phyloP scores from a whole-genome alignment of 768 basidiomycete genomes.

The Chlorophyllum brunneum region DNA sequence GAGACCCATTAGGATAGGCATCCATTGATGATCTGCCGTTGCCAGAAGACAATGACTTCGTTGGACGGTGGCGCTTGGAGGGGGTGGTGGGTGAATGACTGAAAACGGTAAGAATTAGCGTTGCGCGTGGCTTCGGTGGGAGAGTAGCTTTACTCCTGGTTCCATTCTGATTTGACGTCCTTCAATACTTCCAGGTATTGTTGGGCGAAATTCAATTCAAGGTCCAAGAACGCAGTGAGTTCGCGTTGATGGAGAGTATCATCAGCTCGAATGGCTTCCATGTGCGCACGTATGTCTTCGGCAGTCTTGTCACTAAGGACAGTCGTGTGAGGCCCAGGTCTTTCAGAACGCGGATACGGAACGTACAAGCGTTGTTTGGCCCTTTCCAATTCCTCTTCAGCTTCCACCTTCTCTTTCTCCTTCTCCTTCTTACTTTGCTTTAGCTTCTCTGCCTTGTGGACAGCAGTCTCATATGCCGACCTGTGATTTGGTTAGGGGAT shows the following conservation, averaged over 20 bases:
- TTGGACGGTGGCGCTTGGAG: neutral
- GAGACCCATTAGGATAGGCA: conserved; percentile 15
- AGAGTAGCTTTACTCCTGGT: conserved; percentile 45
- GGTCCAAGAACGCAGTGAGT: conserved; percentile 65
- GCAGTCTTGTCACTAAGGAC: conserved; percentile 73
- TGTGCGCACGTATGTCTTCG: conserved; percentile 78
- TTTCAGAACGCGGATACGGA: neutral
- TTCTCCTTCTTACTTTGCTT: conserved; percentile 79
- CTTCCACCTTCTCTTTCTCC: conserved; percentile 63
- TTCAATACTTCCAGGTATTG: conserved; percentile 71
- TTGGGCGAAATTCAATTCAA: conserved; percentile 69
- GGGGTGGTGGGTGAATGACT: neutral
- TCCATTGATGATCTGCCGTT: conserved; percentile 8
- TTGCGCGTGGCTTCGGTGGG: neutral
- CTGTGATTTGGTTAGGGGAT: conserved; percentile 31
- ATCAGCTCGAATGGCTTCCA: conserved; percentile 76
- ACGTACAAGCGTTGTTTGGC: conserved; percentile 72
- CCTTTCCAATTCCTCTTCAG: conserved; percentile 76
- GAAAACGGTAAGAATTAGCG: neutral
- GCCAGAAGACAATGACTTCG: conserved; percentile 2
- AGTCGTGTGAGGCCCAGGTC: conserved; percentile 7
- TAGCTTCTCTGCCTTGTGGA: conserved; percentile 63
- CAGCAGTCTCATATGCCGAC: conserved; percentile 73
- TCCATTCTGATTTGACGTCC: conserved; percentile 68
- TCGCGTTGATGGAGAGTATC: conserved; percentile 72